Conservation (phyloP, 495 filamentous ascomycete genomes). For the Parachaetomium inaequale region DNA sequence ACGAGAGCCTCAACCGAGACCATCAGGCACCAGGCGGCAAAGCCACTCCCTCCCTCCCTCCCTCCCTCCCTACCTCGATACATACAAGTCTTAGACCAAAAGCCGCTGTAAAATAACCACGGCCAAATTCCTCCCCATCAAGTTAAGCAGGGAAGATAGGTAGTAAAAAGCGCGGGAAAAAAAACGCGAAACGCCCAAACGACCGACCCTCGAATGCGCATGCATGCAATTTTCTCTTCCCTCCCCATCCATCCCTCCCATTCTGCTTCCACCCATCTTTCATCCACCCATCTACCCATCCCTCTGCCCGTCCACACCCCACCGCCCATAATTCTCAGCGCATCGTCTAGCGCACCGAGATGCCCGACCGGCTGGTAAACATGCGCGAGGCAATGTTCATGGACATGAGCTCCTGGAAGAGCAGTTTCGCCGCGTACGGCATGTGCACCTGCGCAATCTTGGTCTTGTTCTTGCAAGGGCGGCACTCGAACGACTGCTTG, state of each 20-base stretch:
- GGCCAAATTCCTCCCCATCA: not conserved
- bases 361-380: conserved; percentile 81
- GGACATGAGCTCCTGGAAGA: conserved; percentile 95
- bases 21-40: not conserved
- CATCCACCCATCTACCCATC: no score
- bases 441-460: conserved; percentile 96
- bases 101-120: conserved; percentile 12
- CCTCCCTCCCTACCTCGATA: not conserved
- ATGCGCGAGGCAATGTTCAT: conserved; percentile 98
- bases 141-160: not conserved
- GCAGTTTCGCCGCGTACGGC: conserved; percentile 94
- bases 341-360: conserved; percentile 63
- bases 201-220: conserved; percentile 22
- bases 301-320: no score
- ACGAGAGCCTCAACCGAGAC: not conserved
- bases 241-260: not conserved
- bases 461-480: conserved; percentile 97
- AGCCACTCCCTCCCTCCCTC: no score
- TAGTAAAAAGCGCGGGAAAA: not conserved
- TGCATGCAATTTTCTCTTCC: conserved; percentile 23
- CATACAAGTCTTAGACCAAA: conserved; percentile 6
- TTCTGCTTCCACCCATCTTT: no score
- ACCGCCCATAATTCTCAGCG: not conserved
- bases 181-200: conserved; percentile 22
- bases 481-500: conserved; percentile 91